phyloP scores from a whole-genome alignment of 495 filamentous ascomycete species.

The Saxophila tyrrhenica region DNA sequence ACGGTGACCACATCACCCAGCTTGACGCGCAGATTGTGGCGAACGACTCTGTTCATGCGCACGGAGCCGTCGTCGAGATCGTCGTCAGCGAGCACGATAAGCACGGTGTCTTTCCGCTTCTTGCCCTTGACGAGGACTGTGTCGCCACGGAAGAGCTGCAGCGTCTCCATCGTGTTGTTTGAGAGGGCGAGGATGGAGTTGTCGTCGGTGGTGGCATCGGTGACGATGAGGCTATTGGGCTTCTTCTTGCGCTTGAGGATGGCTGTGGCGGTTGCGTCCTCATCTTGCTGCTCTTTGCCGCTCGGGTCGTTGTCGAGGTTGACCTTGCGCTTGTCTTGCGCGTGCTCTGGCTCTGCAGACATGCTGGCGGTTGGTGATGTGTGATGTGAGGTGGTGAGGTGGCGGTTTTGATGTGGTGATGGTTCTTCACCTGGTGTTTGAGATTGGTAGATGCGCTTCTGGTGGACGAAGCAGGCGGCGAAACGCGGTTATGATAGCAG shows the following conservation, averaged over 20 bases:
- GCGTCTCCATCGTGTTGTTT: slow-evolving; percentile 97
- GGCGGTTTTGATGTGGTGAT: neutral
- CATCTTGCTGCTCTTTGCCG: slow-evolving; percentile 11
- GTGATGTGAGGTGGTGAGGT: neutral
- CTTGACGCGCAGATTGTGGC: slow-evolving; percentile 96
- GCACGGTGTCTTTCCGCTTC: slow-evolving; percentile 97
- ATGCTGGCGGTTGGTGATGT: slow-evolving; percentile 34
- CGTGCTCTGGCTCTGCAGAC: slow-evolving; percentile 64
- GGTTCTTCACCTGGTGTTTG: neutral
- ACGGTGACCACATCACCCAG: slow-evolving; percentile 95
- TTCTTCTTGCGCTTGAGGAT: slow-evolving; percentile 99
- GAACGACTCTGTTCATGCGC: slow-evolving; percentile 93
- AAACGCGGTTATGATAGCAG: neutral
- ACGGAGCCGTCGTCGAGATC: slow-evolving; percentile 95
- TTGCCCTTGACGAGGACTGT: slow-evolving; percentile 97
- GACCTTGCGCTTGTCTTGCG: slow-evolving; percentile 69
- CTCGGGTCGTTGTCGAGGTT: slow-evolving; percentile 49
- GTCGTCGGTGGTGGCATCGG: slow-evolving; percentile 96
- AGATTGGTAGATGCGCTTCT: neutral
- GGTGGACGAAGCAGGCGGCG: neutral
- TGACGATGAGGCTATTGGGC: slow-evolving; percentile 96
- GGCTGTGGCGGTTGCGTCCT: slow-evolving; percentile 87
- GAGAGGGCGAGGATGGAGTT: slow-evolving; percentile 98
- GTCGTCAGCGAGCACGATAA: slow-evolving; percentile 95
- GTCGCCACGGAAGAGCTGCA: slow-evolving; percentile 95